These are phyloP conservation scores for Schizochytrium sp. DNA, from an alignment of 108 stramenopile genomes.

Conservation along the genomic window DNA sequence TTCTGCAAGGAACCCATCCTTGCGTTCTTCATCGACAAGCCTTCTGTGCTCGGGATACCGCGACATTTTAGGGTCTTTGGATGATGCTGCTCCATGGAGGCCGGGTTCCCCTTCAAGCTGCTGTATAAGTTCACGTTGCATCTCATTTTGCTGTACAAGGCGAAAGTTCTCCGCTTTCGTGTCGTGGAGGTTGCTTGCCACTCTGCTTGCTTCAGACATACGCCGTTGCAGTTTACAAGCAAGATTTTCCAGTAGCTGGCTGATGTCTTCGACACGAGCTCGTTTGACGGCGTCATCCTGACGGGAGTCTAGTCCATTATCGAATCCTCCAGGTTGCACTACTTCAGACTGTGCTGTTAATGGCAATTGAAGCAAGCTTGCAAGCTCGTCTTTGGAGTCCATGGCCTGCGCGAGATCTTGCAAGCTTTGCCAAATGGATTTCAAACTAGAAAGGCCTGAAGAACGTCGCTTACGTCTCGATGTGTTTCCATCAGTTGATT, in stretches of 20 bases:
- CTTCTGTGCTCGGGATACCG: too few relatives aligned
- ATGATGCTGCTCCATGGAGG: too few relatives aligned
- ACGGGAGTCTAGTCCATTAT: background rate
- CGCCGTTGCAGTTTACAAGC: background rate
- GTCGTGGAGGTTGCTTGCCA: background rate
- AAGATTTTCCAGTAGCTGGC: background rate
- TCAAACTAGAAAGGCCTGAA: background rate
- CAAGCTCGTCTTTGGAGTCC: background rate
- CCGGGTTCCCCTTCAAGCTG: background rate
- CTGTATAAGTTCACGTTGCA: background rate
- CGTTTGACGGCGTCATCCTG: conserved; percentile 11
- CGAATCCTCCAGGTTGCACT: background rate
- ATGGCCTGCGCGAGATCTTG: conserved; percentile 1
- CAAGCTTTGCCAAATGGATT: background rate
- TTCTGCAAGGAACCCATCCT: background rate
- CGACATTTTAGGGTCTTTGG: too few relatives aligned
- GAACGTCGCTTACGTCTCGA: background rate
- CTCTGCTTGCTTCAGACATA: background rate
- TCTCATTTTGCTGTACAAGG: background rate
- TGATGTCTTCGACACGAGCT: conserved; percentile 13
- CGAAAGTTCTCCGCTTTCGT: background rate
- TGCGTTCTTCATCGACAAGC: background rate
- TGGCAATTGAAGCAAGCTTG: background rate
- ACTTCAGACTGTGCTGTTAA: conserved; percentile 27
- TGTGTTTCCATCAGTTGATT: background rate